These are phyloP conservation scores for Coemansia sp. DNA, from an alignment of 371 early-diverging fungal genomes.

Conservation along the genomic window DNA sequence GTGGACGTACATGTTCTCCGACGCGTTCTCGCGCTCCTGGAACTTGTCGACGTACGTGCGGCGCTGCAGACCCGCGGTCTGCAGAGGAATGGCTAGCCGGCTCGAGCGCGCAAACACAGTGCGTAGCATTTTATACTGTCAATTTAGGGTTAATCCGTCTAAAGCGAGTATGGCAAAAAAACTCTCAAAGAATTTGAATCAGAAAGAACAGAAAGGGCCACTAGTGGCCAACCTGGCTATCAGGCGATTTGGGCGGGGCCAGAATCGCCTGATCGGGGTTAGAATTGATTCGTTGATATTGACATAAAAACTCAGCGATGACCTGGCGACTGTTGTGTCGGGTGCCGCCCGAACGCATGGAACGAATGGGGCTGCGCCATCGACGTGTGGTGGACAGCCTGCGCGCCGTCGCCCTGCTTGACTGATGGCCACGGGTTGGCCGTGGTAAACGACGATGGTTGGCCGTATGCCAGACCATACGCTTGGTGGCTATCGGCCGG, in stretches of 20 bases:
- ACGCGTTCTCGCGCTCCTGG: constrained; percentile 47
- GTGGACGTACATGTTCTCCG: constrained; percentile 52
- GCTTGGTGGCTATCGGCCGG: background rate
- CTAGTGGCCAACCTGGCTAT: too few relatives aligned
- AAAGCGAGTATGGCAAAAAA: too few relatives aligned
- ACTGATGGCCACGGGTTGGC: constrained; percentile 11
- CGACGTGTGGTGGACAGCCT: background rate
- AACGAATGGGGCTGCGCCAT: constrained; percentile 2
- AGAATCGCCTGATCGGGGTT: too few relatives aligned
- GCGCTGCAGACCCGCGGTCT: constrained; percentile 10
- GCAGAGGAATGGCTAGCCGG: constrained; percentile 11
- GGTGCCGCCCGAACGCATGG: constrained; percentile 6
- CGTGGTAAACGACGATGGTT: background rate
- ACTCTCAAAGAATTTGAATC: too few relatives aligned
- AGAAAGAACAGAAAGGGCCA: too few relatives aligned
- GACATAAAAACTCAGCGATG: background rate
- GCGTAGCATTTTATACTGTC: constrained; percentile 27
- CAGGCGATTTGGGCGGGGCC: too few relatives aligned
- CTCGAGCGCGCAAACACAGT: constrained; percentile 24
- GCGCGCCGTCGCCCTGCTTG: constrained; percentile 6
- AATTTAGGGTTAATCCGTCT: too few relatives aligned
- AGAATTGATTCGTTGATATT: background rate
- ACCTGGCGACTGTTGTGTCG: constrained; percentile 4
- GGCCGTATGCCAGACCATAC: constrained; percentile 12
- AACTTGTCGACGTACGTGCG: constrained; percentile 38